Percentiles rank a stretch among this genome's conserved stretches.
These are phyloP conservation scores for Beauveria medogensis DNA, from an alignment of 2,329 filamentous ascomycete genomes.

Conservation along the genomic window DNA sequence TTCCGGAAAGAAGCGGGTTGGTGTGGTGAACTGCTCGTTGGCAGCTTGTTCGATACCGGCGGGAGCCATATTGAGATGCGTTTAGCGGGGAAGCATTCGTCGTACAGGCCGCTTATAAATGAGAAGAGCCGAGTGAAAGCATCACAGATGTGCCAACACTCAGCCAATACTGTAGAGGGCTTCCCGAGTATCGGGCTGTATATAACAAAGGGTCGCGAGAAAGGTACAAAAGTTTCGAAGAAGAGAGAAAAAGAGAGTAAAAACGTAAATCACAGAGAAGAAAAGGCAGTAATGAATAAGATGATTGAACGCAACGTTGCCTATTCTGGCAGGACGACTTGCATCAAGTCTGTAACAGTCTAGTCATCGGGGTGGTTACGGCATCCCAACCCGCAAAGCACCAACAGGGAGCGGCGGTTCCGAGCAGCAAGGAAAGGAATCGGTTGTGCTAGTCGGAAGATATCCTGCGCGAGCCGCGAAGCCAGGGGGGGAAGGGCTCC, in stretches of 20 bases:
- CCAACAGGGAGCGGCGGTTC: not conserved
- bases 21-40: not conserved
- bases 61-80: not conserved
- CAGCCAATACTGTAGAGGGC: not conserved
- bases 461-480: not conserved
- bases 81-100: not conserved
- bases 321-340: constrained; percentile 1
- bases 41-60: not conserved
- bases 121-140: not conserved
- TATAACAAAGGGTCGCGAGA: not conserved
- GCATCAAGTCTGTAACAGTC: constrained; percentile 11
- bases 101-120: not conserved
- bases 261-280: constrained; percentile 14
- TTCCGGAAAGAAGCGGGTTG: not conserved
- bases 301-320: constrained; percentile 10
- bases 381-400: not conserved
- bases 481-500: too few relatives aligned
- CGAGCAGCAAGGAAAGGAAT: not conserved
- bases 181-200: not conserved
- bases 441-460: not conserved
- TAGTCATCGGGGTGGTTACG: not conserved
- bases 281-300: constrained; percentile 13
- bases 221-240: not conserved
- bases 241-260: constrained; percentile 6
- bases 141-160: constrained; percentile 3